These are phyloP conservation scores for Lecanicillium sp. DNA, from an alignment of 2,329 filamentous ascomycete species.

Conservation along the genomic window DNA sequence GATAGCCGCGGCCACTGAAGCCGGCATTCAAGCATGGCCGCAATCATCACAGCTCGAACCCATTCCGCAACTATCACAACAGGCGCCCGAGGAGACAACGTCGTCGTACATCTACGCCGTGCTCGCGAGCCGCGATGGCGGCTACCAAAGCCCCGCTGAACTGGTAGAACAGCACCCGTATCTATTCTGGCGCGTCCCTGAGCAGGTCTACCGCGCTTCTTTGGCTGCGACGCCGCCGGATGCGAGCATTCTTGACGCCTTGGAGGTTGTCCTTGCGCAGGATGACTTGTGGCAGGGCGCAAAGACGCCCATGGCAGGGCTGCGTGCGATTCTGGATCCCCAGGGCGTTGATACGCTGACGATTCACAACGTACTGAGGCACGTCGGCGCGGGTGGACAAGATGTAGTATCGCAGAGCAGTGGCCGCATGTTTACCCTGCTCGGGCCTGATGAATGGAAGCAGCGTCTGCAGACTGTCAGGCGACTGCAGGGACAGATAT, in stretches of 20 bases:
- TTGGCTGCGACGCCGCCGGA: conserved; percentile 14
- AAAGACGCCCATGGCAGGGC: conserved; percentile 9
- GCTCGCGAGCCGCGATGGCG: conserved; percentile 16
- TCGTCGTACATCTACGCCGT: conserved; percentile 16
- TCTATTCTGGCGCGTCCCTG: conserved; percentile 29
- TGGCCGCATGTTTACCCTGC: conserved; percentile 21
- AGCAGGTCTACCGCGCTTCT: conserved; percentile 18
- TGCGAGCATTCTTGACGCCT: conserved; percentile 14
- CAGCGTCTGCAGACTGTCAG: conserved; percentile 13
- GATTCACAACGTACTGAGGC: conserved; percentile 22
- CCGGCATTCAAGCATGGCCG: background rate
- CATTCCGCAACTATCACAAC: conserved; percentile 16
- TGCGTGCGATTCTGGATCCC: conserved; percentile 11
- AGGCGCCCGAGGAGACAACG: conserved; percentile 2
- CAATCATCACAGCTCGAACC: conserved; percentile 12
- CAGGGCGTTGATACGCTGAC: conserved; percentile 11
- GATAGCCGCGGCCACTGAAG: conserved; percentile 16
- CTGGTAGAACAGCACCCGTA: conserved; percentile 25
- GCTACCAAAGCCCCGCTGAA: conserved; percentile 13
- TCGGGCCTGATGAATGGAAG: conserved; percentile 28
- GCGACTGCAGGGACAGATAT: conserved; percentile 7
- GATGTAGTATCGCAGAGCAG: conserved; percentile 21
- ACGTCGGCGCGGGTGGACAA: conserved; percentile 22
- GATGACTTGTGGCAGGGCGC: conserved; percentile 10
- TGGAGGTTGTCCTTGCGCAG: conserved; percentile 16